phyloP scores from a whole-genome alignment of 306 rosid genomes.

The Albizia julibrissin region DNA sequence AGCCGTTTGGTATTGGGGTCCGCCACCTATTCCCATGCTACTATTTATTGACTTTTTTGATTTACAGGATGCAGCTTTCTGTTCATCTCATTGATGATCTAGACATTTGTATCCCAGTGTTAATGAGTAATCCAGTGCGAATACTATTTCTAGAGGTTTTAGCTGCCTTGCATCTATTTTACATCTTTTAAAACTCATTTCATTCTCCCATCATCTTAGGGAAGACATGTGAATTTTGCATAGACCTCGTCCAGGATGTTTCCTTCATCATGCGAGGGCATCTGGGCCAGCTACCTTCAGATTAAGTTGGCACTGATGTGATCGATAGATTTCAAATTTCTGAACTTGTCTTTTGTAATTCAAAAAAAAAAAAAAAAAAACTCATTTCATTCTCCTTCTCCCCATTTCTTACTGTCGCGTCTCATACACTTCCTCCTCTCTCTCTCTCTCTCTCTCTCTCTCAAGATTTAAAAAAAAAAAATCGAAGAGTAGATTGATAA shows the following conservation, averaged over 20 bases:
- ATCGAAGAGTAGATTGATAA: no score
- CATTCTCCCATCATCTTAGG: background rate
- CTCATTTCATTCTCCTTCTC: background rate
- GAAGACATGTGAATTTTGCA: no score
- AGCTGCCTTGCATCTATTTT: background rate
- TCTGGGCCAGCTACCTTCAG: no score
- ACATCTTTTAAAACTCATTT: background rate
- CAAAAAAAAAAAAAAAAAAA: background rate
- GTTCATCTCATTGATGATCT: background rate
- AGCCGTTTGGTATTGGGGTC: no score
- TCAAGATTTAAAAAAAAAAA: no score
- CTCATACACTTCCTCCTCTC: background rate
- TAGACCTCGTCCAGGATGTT: no score
- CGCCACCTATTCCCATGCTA: no score
- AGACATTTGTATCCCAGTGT: background rate
- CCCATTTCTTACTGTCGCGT: background rate
- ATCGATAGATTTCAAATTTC: no score
- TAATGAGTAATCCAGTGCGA: background rate
- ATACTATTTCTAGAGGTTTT: conserved; percentile 13
- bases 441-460: no score
- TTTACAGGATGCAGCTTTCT: background rate
- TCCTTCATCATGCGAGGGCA: no score
- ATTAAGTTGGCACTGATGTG: no score
- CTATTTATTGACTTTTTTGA: background rate
- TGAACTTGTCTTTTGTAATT: no score